Evolutionary conservation across 768 basidiomycete genomes (phyloP).

Genomic region (Lactarius hatsudake): DNA sequence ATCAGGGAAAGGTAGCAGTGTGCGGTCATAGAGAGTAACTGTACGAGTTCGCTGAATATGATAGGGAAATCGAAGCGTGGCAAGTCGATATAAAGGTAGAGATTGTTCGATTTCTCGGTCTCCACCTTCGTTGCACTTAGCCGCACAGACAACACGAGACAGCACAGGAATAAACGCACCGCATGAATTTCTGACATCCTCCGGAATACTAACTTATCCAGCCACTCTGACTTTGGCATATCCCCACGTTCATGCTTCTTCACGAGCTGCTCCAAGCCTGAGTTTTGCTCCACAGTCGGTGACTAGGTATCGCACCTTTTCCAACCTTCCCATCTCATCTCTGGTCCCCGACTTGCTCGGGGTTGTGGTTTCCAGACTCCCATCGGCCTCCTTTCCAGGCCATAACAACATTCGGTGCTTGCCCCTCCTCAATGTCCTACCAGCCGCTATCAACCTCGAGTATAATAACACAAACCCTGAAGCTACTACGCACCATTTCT

Average conservation of each 20-base stretch:
- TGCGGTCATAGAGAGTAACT: slow-evolving; percentile 31
- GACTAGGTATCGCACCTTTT: slow-evolving; percentile 57
- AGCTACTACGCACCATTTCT: slow-evolving; percentile 68
- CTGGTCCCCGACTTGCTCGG: slow-evolving; percentile 78
- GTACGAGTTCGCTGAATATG: slow-evolving; percentile 85
- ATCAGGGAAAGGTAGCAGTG: not conserved
- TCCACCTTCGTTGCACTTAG: slow-evolving; percentile 56
- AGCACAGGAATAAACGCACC: slow-evolving; percentile 43
- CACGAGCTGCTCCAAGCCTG: slow-evolving; percentile 53
- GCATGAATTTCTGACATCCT: slow-evolving; percentile 95
- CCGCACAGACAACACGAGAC: not conserved
- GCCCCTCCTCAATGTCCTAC: slow-evolving; percentile 83
- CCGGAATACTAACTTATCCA: slow-evolving; percentile 89
- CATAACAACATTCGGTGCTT: slow-evolving; percentile 88
- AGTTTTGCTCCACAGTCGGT: not conserved
- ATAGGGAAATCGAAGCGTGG: slow-evolving; percentile 98
- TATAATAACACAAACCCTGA: not conserved
- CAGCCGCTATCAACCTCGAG: not conserved
- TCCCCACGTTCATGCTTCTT: slow-evolving; percentile 97
- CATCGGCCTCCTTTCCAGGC: slow-evolving; percentile 83
- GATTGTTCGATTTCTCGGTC: slow-evolving; percentile 84
- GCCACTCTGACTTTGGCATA: slow-evolving; percentile 91
- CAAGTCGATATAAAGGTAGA: slow-evolving; percentile 95
- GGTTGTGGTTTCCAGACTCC: slow-evolving; percentile 73
- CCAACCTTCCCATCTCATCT: slow-evolving; percentile 95